Percentiles rank a stretch among this genome's conserved stretches.
These are phyloP conservation scores for Canna indica DNA, from an alignment of 176 grass and related monocot species.

Conservation along the genomic window DNA sequence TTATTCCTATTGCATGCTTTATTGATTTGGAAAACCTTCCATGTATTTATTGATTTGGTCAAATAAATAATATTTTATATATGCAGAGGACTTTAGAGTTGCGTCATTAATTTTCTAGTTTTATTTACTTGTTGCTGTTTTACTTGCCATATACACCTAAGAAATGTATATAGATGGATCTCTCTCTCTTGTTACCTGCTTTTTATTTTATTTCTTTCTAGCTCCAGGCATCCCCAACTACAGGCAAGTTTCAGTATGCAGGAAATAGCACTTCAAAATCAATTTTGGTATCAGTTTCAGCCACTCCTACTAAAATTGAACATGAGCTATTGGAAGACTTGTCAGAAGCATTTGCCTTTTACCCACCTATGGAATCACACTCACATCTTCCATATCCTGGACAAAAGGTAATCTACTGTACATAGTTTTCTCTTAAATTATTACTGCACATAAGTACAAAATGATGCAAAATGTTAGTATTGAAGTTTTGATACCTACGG, in stretches of 20 bases:
- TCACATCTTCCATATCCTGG: slow-evolving; percentile 38
- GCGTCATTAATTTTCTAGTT: too few species aligned
- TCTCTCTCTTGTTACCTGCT: neutral
- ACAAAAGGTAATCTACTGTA: slow-evolving; percentile 37
- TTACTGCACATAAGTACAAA: neutral
- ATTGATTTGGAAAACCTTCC: too few species aligned
- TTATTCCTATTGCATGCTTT: neutral
- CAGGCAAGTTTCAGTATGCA: slow-evolving; percentile 57
- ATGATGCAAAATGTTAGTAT: too few species aligned
- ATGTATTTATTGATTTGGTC: too few species aligned
- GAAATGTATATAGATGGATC: neutral
- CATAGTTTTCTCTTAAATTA: neutral
- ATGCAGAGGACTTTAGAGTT: too few species aligned
- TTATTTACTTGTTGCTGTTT: too few species aligned
- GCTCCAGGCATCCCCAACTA: slow-evolving; percentile 85
- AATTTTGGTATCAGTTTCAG: slow-evolving; percentile 16
- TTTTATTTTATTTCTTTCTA: slow-evolving; percentile 36
- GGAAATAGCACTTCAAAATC: slow-evolving; percentile 25
- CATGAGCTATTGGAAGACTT: slow-evolving; percentile 30
- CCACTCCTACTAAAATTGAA: slow-evolving; percentile 9
- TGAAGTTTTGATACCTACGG: too few species aligned
- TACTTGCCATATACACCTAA: slow-evolving; percentile 3
- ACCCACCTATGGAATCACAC: slow-evolving; percentile 37
- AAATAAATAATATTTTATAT: too few species aligned
- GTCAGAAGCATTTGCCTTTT: slow-evolving; percentile 64